Evolutionary conservation across 345 rosid species (phyloP), one percentile per base, ranked within the genome.

Genomic region (Rhodamnia rubescens): DNA sequence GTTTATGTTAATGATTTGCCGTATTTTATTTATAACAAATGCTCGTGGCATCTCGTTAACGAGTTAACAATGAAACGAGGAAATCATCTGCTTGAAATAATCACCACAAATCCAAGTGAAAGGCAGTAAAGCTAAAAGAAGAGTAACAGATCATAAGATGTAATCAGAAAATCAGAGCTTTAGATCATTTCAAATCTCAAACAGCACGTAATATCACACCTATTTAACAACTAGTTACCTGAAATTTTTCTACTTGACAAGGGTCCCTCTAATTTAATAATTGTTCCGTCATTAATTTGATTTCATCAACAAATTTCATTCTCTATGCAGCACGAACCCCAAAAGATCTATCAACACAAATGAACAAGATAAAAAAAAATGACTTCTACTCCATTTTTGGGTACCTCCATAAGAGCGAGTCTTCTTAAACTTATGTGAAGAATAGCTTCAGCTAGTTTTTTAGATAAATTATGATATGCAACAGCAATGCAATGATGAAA

Each of bases 371-470:
- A 54, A 50, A n/a, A 9, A 78, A 89, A 87, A 89, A 55, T 56
- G 20, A 13, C 36, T 81, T 50, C 69, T 47, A 14, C 47, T 29
- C 51, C 82, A 50, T 75, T 36, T 58, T 42, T 59, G 86, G 81
- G 83, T 84, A 95, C 98, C 99, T 97, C 99, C 83, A 95, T 96
- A 88, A 90, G 91, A 88, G 91, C 92, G 83, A 97, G 92, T 84
- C 98, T 89, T 91, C 98, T 88, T 82, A 95, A 91, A 88, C 90
- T 94, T 81, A 95, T 95, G 89, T 93, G 98, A 87, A 97, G 87
- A 86, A 95, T 88, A 82, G 98, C 98, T 15, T 97, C 95, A 85
- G 98, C 97, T 92, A 95, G 98, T 86, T 95, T 95, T 85, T 90
- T 96, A 85, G 98, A 95, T 47, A 97, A 93, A 87, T 89, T 87